Conservation (phyloP, 2,329 filamentous ascomycete genomes). For the Rhynchosporium agropyri region DNA sequence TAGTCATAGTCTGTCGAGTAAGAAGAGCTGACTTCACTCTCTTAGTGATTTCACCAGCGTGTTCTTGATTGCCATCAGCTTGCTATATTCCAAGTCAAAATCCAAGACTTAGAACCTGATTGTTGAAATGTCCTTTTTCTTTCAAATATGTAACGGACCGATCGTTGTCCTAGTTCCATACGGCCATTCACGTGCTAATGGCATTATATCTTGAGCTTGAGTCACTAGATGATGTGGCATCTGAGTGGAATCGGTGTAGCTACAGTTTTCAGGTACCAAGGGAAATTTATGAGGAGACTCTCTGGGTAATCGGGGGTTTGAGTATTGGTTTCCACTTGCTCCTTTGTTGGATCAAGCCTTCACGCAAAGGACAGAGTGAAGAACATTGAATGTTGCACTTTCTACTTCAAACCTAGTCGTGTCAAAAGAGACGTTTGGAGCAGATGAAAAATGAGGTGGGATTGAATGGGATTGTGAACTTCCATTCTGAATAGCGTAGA, state of each 20-base stretch:
- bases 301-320: constrained; percentile 84
- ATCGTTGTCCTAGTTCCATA: constrained; percentile 88
- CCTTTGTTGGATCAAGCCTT: constrained; percentile 63
- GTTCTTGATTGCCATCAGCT: constrained; percentile 64
- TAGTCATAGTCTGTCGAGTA: constrained; percentile 59
- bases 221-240: constrained; percentile 81
- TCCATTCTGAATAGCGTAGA: too few relatives aligned
- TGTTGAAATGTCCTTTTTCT: constrained; percentile 76
- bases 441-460: too few relatives aligned
- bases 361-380: constrained; percentile 57
- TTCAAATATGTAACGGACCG: constrained; percentile 82
- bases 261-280: constrained; percentile 77
- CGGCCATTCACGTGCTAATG: constrained; percentile 78
- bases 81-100: constrained; percentile 62
- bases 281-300: constrained; percentile 67
- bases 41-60: constrained; percentile 59
- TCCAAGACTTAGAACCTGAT: constrained; percentile 75
- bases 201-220: constrained; percentile 64
- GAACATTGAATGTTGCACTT: constrained; percentile 37
- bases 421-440: too few relatives aligned
- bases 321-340: constrained; percentile 69
- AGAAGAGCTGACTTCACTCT: constrained; percentile 63
- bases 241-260: constrained; percentile 84
- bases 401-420: too few relatives aligned
- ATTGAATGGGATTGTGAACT: too few relatives aligned